Percentiles rank a stretch among this genome's conserved stretches.
phyloP scores from a whole-genome alignment of 768 basidiomycete species.

The Termitomyces sp. region DNA sequence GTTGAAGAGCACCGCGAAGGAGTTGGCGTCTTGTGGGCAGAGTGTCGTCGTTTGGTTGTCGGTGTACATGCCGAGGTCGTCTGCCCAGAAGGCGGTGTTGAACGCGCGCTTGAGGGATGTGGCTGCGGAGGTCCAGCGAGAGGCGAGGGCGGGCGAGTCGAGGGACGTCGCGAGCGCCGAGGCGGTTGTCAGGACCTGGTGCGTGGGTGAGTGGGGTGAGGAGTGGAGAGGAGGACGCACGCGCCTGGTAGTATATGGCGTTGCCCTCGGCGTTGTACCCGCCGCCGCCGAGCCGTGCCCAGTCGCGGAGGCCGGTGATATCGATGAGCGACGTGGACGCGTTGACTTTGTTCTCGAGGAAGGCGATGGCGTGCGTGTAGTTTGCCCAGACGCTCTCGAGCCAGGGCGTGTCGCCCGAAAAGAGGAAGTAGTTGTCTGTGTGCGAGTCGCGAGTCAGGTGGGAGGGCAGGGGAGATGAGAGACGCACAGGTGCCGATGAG shows the following conservation, averaged over 20 bases:
- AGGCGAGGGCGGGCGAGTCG: slow-evolving; percentile 19
- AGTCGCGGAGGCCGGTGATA: slow-evolving; percentile 51
- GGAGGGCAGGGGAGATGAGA: background rate
- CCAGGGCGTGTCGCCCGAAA: slow-evolving; percentile 48
- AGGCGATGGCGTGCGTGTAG: slow-evolving; percentile 51
- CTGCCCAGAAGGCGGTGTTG: slow-evolving; percentile 50
- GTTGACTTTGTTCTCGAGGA: slow-evolving; percentile 47
- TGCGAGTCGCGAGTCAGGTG: background rate
- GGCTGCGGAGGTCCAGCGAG: slow-evolving; percentile 38
- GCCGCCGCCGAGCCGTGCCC: slow-evolving; percentile 51
- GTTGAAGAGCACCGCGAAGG: slow-evolving; percentile 49
- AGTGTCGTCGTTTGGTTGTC: slow-evolving; percentile 50
- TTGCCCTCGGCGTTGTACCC: slow-evolving; percentile 54
- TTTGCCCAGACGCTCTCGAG: slow-evolving; percentile 45
- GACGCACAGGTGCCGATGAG: slow-evolving; percentile 46
- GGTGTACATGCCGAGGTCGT: slow-evolving; percentile 40
- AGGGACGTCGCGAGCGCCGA: slow-evolving; percentile 36
- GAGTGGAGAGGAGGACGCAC: background rate
- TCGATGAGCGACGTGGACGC: slow-evolving; percentile 43
- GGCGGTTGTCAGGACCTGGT: slow-evolving; percentile 42
- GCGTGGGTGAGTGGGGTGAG: background rate
- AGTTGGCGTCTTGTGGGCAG: slow-evolving; percentile 53
- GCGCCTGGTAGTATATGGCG: slow-evolving; percentile 14
- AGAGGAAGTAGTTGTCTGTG: slow-evolving; percentile 50
- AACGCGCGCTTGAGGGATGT: slow-evolving; percentile 40